Evolutionary conservation across 2,329 filamentous ascomycete genomes (phyloP), one percentile per base, ranked within the genome.

Genomic region (Pseudopyricularia javanii): DNA sequence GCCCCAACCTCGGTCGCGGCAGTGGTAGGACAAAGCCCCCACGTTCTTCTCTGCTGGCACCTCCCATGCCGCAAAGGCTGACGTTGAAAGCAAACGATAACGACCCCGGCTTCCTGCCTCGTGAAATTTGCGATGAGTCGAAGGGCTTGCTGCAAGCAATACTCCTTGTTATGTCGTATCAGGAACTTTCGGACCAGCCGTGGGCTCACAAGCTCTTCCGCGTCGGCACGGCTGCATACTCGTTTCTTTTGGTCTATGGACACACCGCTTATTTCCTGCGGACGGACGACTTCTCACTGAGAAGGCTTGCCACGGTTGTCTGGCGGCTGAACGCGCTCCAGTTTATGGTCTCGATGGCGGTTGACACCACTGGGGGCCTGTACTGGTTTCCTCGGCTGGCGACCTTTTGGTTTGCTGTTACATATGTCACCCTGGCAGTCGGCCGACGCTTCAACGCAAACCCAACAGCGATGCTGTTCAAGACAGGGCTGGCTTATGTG

Each of bases 131-230:
- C 0, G 74, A 83, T 56, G 82, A 85, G 61, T 82, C 80, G 74
- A 85, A 83, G 65, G 82, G 82, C 2, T 76, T 79, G 71, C 80
- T 85, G 76, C 80, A 83, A 57, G 69, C 71, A 14, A 63, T 73
- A 17, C 67, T 78, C 45, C 64, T 82, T 17, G 66, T 74, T 48
- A 59, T 73, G 4, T 65, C 79, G 12, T 83, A 81, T 59, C 75
- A 81, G 33, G 72, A 75, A 20, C 75, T 73, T 26, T 76, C 73
- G 7, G 68, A 68, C 55, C 61, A 66, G 2, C 62, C 79, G 4
- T 72, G 72, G 60, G 70, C 80, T 32, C 80, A 82, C 64, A 71
- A 78, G 58, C 64, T 78, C 51, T 66, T 79, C 12, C 74, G 78
- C 15, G 61, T 83, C 4, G 66, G 77, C 24, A 69, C 81, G 7